These are phyloP conservation scores for Trypanosoma brucei DNA, from an alignment of 208 protist genomes.

Conservation along the genomic window DNA sequence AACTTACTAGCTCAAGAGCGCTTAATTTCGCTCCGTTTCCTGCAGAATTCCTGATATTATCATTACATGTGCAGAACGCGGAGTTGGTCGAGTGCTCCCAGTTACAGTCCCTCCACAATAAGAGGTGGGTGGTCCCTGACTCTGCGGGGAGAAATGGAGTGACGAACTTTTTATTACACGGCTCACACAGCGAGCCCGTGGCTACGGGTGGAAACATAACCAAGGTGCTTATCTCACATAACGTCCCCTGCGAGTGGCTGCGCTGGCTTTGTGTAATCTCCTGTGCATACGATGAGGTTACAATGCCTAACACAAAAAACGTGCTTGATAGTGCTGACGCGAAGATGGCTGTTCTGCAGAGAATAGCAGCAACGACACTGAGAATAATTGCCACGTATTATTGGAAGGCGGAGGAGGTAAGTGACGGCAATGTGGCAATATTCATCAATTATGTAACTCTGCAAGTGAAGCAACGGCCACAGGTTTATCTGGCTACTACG, in stretches of 20 bases:
- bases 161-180: background rate
- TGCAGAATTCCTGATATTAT: constrained; percentile 13
- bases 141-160: background rate
- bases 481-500: constrained; percentile 1
- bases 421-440: background rate
- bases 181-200: constrained; percentile 9
- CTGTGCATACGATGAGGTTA: background rate
- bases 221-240: constrained; percentile 42
- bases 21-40: constrained; percentile 19
- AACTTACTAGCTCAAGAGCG: constrained; percentile 15
- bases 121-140: constrained; percentile 40
- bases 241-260: constrained; percentile 49
- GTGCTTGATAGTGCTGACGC: constrained; percentile 1
- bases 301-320: background rate
- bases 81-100: constrained; percentile 20
- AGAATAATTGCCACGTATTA: background rate
- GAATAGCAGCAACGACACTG: constrained; percentile 2
- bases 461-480: background rate
- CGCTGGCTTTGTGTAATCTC: constrained; percentile 36
- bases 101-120: constrained; percentile 35
- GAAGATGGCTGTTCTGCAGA: constrained; percentile 1
- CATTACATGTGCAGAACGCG: constrained; percentile 32
- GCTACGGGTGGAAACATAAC: background rate
- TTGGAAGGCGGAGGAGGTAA: background rate
- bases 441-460: background rate